Conservation (phyloP, 1,284 basidiomycete species). For the Heliocybe sulcata region DNA sequence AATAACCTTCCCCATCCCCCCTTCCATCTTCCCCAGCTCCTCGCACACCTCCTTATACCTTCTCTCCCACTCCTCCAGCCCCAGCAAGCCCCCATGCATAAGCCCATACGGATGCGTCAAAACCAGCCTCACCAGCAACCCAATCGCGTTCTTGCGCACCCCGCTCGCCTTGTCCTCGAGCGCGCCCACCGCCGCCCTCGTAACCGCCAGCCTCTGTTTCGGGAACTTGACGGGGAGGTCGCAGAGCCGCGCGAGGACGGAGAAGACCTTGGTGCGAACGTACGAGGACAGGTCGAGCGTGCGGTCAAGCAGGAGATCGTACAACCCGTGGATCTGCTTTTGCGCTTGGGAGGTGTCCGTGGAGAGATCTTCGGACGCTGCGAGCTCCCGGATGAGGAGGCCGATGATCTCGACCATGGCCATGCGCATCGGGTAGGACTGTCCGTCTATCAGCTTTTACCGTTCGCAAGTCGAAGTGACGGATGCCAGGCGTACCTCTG, state of each 20-base stretch:
- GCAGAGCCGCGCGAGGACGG: constrained; percentile 65
- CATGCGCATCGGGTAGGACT: constrained; percentile 96
- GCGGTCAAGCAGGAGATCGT: constrained; percentile 80
- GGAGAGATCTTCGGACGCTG: constrained; percentile 46
- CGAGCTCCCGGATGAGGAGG: constrained; percentile 72
- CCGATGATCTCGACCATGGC: constrained; percentile 87
- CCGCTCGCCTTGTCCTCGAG: constrained; percentile 89
- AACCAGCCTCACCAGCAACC: constrained; percentile 73
- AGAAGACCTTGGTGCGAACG: constrained; percentile 85
- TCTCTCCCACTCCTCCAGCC: constrained; percentile 68
- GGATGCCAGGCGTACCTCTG: constrained; percentile 55
- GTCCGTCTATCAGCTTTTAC: constrained; percentile 1
- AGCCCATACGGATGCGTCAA: constrained; percentile 87
- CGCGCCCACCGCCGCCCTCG: constrained; percentile 70
- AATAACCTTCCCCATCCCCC: constrained; percentile 47
- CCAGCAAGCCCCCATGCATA: constrained; percentile 81
- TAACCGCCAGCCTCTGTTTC: constrained; percentile 76
- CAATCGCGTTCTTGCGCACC: constrained; percentile 83
- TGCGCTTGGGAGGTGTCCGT: constrained; percentile 56
- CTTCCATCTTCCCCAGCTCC: constrained; percentile 54
- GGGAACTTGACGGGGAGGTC: constrained; percentile 82
- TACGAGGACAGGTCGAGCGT: constrained; percentile 88
- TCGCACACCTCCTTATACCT: constrained; percentile 62
- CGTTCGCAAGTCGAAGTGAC: not conserved
- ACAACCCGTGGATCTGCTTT: constrained; percentile 82